Base-by-base conservation (phyloP, 495 filamentous ascomycete genomes). In the Penicillium atrosanguineum region DNA sequence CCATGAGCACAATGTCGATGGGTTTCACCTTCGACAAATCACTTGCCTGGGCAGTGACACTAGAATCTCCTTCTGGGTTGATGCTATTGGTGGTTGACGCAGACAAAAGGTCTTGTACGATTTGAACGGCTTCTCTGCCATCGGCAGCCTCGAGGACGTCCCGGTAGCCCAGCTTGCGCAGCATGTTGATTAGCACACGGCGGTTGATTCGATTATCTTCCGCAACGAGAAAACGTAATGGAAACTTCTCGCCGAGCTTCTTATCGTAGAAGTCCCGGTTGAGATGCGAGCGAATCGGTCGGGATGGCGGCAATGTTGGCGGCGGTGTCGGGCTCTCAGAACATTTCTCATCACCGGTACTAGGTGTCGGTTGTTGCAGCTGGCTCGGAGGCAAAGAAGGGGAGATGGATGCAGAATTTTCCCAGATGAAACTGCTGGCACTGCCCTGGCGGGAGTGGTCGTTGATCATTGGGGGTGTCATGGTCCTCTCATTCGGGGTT, bases 121-220 rank as follows among this genome's bases (percentile, higher is more conserved):
- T 77, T 18, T 81, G 77, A 2, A 92, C 87, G 0, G 89, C 89
- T 52, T 91, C 85, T 42, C 77, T 72, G 31, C 88, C 88, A 60
- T 92, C 86, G 53, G 84, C 82, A 4, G 89, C 88, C 67, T 90
- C 82, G 42, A 79, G 77, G 26, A 91, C 77, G 31, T 79, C 75
- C 14, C 61, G 64, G 63, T 91, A 90, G 15, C 88, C 88, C 7
- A 91, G 75, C 53, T 87, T 87, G 19, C 74, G 69, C 3, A 92
- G 75, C 81, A 89, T 89, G 58, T 73, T 83, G 26, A 87, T 79
- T 18, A 89, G 74, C 3, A 92, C 80, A 36, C 80, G 82, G n/a
- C 88, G 84, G 64, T 91, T 91, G 62, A 90, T 87, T 36, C 77
- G 79, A 70, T 91, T 92, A 70, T 92, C 88, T 71, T 92, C 88